Conservation (phyloP, 495 filamentous ascomycete genomes). For the Xanthoparmelia taractica region DNA sequence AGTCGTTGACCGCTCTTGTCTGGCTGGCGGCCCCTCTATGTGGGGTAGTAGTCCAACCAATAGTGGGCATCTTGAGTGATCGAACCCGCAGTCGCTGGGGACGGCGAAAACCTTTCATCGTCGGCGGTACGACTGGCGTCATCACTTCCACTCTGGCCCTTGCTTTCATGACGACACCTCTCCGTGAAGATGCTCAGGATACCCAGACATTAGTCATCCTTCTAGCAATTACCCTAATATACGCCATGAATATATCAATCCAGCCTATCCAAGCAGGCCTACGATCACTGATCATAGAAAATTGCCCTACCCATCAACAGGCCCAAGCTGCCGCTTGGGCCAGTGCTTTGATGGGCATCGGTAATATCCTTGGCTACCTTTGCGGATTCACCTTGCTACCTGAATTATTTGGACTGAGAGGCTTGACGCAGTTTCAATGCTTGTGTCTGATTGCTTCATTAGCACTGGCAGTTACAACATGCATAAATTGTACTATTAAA, state of each 20-base stretch:
- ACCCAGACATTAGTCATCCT: conserved; percentile 40
- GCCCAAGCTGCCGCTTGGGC: conserved; percentile 78
- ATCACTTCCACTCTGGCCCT: conserved; percentile 62
- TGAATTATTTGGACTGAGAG: conserved; percentile 56
- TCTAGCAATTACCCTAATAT: conserved; percentile 78
- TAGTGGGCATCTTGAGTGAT: conserved; percentile 85
- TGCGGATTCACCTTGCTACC: conserved; percentile 76
- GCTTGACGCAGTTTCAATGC: conserved; percentile 85
- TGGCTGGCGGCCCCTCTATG: conserved; percentile 96
- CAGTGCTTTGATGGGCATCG: conserved; percentile 79
- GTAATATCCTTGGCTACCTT: conserved; percentile 77
- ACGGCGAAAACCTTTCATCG: conserved; percentile 74
- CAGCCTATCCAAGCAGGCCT: conserved; percentile 60
- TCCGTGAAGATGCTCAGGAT: conserved; percentile 27
- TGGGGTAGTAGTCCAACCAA: conserved; percentile 83
- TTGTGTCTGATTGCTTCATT: conserved; percentile 76
- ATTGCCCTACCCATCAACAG: conserved; percentile 55
- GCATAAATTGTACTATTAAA: conserved; percentile 75
- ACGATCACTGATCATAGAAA: conserved; percentile 69
- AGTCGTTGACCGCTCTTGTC: conserved; percentile 83
- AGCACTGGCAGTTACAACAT: conserved; percentile 55
- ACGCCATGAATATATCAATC: conserved; percentile 86
- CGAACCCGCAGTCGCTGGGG: conserved; percentile 69
- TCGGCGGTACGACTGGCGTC: conserved; percentile 68
- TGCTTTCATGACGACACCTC: conserved; percentile 81